phyloP scores from a whole-genome alignment of 208 protist species.

The Herpetomonas muscarum region DNA sequence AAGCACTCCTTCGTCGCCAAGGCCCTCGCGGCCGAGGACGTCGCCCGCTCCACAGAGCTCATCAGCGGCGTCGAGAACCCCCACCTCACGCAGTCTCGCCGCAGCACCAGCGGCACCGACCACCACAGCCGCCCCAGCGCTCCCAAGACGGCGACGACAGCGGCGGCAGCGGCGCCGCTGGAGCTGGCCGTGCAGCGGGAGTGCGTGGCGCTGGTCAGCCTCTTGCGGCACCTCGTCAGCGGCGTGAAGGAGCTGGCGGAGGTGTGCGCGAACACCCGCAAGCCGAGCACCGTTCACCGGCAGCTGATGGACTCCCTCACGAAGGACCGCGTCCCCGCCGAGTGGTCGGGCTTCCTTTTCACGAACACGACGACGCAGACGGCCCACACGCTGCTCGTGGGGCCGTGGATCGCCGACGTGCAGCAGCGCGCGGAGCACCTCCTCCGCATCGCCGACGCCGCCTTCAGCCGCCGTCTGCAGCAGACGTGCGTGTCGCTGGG shows the following conservation, averaged over 20 bases:
- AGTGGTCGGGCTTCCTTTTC: slow-evolving; percentile 70
- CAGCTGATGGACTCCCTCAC: slow-evolving; percentile 77
- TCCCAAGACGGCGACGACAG: background rate
- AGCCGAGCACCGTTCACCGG: slow-evolving; percentile 87
- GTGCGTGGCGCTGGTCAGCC: slow-evolving; percentile 35
- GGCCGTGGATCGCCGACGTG: slow-evolving; percentile 59
- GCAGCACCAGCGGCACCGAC: background rate
- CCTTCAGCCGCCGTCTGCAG: slow-evolving; percentile 16
- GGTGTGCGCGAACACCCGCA: slow-evolving; percentile 64
- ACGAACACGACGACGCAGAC: slow-evolving; percentile 29
- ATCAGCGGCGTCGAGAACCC: slow-evolving; percentile 2
- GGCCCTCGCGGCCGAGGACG: slow-evolving; percentile 24
- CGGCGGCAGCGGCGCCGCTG: slow-evolving; percentile 54
- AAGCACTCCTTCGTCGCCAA: slow-evolving; percentile 26
- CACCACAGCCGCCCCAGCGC: background rate
- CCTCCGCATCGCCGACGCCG: slow-evolving; percentile 56
- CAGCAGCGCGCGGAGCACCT: slow-evolving; percentile 44
- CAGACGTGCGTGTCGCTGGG: slow-evolving; percentile 85
- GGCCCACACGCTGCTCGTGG: slow-evolving; percentile 30
- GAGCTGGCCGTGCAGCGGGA: slow-evolving; percentile 91
- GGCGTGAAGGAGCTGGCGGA: slow-evolving; percentile 73
- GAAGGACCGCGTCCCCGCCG: slow-evolving; percentile 76
- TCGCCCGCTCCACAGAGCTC: slow-evolving; percentile 9
- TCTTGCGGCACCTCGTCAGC: slow-evolving; percentile 65
- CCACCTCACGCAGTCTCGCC: too few species aligned